phyloP scores from a whole-genome alignment of 2,329 filamentous ascomycete genomes.

The Aspergillus sclerotialis region DNA sequence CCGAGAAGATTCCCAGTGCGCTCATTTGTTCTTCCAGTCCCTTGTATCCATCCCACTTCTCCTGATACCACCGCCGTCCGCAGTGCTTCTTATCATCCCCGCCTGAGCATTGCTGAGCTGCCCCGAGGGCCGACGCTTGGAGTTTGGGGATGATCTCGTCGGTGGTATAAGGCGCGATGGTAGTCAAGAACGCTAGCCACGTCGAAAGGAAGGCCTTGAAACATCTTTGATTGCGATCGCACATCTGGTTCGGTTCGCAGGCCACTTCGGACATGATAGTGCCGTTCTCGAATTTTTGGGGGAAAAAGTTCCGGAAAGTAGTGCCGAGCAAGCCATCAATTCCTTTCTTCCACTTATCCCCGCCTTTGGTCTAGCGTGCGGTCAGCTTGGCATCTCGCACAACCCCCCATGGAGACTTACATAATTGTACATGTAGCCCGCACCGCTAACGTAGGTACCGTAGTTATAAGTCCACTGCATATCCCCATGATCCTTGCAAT shows the following conservation, averaged over 20 bases:
- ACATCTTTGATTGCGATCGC: conserved; percentile 64
- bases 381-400: no score
- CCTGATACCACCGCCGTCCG: conserved; percentile 36
- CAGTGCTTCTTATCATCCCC: conserved; percentile 52
- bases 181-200: conserved; percentile 57
- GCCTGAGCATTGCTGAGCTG: conserved; percentile 58
- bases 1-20: conserved; percentile 29
- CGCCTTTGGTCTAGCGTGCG: conserved; percentile 34
- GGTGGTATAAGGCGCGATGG: conserved; percentile 54
- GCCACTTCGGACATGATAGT: conserved; percentile 59
- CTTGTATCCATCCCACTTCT: conserved; percentile 28
- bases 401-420: no score
- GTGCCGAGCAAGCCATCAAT: conserved; percentile 51
- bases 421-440: conserved; percentile 51
- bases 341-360: conserved; percentile 50
- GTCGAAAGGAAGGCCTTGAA: conserved; percentile 68
- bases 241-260: conserved; percentile 57
- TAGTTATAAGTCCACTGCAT: conserved; percentile 55
- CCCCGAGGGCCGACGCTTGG: conserved; percentile 52
- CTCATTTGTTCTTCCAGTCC: conserved; percentile 38
- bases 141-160: conserved; percentile 53
- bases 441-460: conserved; percentile 50
- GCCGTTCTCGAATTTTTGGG: conserved; percentile 33
- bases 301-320: conserved; percentile 47
- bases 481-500: conserved; percentile 48